phyloP scores from a whole-genome alignment of 331 rosid genomes.

The Quercus phellos region DNA sequence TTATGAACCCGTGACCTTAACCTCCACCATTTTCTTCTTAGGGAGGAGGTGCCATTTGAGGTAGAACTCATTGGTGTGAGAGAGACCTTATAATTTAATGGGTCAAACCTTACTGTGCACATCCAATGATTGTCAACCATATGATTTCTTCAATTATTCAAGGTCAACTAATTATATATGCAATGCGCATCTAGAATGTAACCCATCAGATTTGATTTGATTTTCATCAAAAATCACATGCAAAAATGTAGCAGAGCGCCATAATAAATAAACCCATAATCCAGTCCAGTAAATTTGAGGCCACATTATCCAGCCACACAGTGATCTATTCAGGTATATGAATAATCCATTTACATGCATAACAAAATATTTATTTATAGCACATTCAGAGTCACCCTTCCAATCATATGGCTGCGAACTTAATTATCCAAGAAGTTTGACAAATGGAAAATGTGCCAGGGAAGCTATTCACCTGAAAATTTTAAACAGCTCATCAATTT shows the following conservation, averaged over 20 bases:
- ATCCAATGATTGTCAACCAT: background rate
- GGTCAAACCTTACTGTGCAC: background rate
- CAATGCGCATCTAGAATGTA: background rate
- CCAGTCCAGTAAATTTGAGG: background rate
- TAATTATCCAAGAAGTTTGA: background rate
- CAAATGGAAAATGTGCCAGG: background rate
- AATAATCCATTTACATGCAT: background rate
- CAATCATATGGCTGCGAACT: background rate
- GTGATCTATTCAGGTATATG: background rate
- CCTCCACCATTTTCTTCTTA: too few relatives aligned
- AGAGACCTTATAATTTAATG: background rate
- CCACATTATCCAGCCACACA: background rate
- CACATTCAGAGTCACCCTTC: background rate
- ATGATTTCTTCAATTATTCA: background rate
- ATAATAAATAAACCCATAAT: background rate
- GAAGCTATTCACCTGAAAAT: slow-evolving; percentile 73
- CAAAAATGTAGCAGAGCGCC: background rate
- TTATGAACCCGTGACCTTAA: too few relatives aligned
- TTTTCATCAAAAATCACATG: background rate
- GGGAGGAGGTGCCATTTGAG: too few relatives aligned
- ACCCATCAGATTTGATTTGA: background rate
- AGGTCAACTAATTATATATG: too few relatives aligned
- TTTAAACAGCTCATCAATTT: slow-evolving; percentile 94
- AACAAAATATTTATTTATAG: too few relatives aligned
- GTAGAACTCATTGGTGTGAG: background rate